These are phyloP conservation scores for Filobasidium floriforme DNA, from an alignment of 768 basidiomycete genomes.

Conservation along the genomic window DNA sequence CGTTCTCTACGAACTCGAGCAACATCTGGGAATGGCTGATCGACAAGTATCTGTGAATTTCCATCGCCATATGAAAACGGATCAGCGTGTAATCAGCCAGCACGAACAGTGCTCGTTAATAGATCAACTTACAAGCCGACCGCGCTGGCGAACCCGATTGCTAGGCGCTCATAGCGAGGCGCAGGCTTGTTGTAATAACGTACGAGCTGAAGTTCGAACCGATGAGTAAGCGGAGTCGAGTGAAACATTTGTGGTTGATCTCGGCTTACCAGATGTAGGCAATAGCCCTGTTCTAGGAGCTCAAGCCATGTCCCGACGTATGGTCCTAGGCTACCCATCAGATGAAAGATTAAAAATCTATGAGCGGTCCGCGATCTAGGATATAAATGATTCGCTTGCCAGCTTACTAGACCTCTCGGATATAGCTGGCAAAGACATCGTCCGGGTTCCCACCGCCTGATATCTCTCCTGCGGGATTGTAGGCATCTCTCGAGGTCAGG, in stretches of 20 bases:
- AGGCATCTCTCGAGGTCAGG: neutral
- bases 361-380: too few species aligned
- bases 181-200: neutral
- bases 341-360: neutral
- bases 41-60: neutral
- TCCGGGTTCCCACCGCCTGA: neutral
- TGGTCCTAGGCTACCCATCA: neutral
- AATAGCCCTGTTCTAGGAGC: neutral
- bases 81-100: neutral
- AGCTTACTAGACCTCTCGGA: neutral
- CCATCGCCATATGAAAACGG: too few species aligned
- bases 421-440: neutral
- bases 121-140: neutral
- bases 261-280: neutral
- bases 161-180: neutral
- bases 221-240: too few species aligned
- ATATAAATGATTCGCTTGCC: too few species aligned
- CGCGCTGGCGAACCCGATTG: neutral
- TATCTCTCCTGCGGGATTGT: neutral
- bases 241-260: too few species aligned
- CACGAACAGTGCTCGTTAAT: neutral
- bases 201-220: neutral
- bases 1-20: neutral
- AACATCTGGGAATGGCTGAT: neutral
- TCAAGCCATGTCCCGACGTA: neutral